Evolutionary conservation across 2,329 filamentous ascomycete species (phyloP), one percentile per base, ranked within the genome.

Genomic region (Pestalotiopsis sp.): DNA sequence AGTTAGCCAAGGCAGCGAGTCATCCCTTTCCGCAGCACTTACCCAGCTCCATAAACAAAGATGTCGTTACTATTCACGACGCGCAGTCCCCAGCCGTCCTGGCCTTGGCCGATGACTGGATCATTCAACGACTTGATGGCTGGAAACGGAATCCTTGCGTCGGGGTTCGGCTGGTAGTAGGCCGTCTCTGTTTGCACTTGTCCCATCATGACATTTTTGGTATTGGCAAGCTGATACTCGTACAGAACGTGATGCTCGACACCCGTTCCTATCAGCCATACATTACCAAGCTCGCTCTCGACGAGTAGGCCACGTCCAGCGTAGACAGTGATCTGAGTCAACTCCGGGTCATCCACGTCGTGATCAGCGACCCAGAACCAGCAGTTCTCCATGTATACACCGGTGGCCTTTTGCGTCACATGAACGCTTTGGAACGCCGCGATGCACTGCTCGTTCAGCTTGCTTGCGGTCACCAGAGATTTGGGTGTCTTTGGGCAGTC

Each of bases 161-260:
- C 80, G 0, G 91, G 90, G 74, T 86, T 88, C 26, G 89, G 88
- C 76, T 93, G 91, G 78, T 87, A 92, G 79, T 93, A 93, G 0
- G 91, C 87, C 4, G 90, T 89, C 77, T 93, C 91, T 63, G 90
- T 89, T 75, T 93, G 91, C 61, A 89, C 86, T 72, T 89, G 84
- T 20, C 88, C 89, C 73, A 89, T 85, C 76, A 86, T 90, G 66
- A 92, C 78, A 73, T 92, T 85, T 59, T 83, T 81, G 4, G 90
- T 89, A 63, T 83, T 81, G 71, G 82, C 79, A 64, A 92, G 80
- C 72, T 92, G 88, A 76, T 92, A 93, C 76, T 92, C 89, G 75
- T 91, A 91, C n/a, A 91, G 78, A 1, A 86, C 83, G 62, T 85
- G 85, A 77, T 93, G 91, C 79, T 93, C 91, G 0, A 86, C 86